phyloP scores from a whole-genome alignment of 306 rosid genomes.

The Pyrus pyrifolia region DNA sequence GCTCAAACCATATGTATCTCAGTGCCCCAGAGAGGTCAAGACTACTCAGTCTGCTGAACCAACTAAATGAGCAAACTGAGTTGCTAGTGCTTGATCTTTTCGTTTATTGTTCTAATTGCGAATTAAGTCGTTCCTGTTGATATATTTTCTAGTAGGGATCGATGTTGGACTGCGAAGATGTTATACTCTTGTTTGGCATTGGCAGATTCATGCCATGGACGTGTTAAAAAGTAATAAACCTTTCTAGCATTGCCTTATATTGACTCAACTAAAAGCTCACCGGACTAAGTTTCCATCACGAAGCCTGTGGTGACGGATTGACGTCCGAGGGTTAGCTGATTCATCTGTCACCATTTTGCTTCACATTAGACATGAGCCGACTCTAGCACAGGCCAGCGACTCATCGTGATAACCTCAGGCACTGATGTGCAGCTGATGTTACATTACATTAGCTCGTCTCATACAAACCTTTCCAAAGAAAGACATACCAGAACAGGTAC shows the following conservation, averaged over 20 bases:
- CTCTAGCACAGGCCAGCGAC: too few species aligned
- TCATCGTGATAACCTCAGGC: too few species aligned
- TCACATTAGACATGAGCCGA: too few species aligned
- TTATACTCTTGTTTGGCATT: neutral
- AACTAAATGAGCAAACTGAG: neutral
- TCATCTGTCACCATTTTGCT: too few species aligned
- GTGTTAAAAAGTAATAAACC: neutral
- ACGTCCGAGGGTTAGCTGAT: neutral
- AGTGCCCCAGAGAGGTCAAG: constrained; percentile 26
- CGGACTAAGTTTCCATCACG: neutral
- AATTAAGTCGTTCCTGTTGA: neutral
- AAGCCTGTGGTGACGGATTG: neutral
- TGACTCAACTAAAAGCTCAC: neutral
- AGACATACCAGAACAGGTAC: too few species aligned
- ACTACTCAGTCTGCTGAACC: neutral
- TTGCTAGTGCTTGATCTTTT: neutral
- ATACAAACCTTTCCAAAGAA: neutral
- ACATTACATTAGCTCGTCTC: too few species aligned
- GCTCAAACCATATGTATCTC: constrained; percentile 36
- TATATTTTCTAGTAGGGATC: neutral
- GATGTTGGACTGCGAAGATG: neutral
- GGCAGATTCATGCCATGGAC: neutral
- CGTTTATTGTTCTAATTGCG: neutral
- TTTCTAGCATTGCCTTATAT: neutral
- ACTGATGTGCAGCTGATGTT: too few species aligned